Evolutionary conservation across 2,329 filamentous ascomycete genomes (phyloP).

Genomic region (Sphaerulina musiva): DNA sequence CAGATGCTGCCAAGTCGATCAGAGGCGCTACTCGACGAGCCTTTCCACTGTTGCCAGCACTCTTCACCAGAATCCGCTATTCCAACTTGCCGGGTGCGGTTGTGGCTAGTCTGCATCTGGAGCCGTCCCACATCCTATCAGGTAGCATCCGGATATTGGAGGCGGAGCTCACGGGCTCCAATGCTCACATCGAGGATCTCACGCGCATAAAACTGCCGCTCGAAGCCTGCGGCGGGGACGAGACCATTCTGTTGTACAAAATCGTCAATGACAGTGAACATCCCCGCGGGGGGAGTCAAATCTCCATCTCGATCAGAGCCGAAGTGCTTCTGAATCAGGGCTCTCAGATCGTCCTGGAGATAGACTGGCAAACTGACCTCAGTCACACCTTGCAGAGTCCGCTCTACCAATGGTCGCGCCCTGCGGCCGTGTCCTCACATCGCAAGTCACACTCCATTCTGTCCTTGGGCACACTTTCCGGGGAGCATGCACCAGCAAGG

Average conservation of each 20-base stretch:
- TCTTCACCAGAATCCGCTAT: slow-evolving; percentile 68
- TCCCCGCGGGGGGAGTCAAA: slow-evolving; percentile 1
- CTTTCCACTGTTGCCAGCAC: slow-evolving; percentile 59
- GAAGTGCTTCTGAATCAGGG: slow-evolving; percentile 21
- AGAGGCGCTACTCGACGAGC: slow-evolving; percentile 57
- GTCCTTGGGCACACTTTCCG: slow-evolving; percentile 7
- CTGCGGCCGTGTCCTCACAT: slow-evolving; percentile 17
- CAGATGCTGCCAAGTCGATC: slow-evolving; percentile 58
- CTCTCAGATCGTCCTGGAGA: slow-evolving; percentile 21
- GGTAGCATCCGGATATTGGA: slow-evolving; percentile 50
- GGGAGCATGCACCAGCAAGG: slow-evolving; percentile 2
- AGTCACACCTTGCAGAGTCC: slow-evolving; percentile 14
- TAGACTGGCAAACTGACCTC: slow-evolving; percentile 25
- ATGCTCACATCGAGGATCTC: slow-evolving; percentile 49
- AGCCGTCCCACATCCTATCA: slow-evolving; percentile 25
- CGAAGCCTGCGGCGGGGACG: slow-evolving; percentile 56
- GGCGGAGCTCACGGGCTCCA: slow-evolving; percentile 52
- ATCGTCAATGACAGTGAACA: slow-evolving; percentile 5
- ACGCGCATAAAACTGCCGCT: slow-evolving; percentile 20
- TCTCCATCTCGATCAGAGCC: slow-evolving; percentile 20
- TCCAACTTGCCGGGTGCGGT: slow-evolving; percentile 49
- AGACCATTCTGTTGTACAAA: slow-evolving; percentile 66
- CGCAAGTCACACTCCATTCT: slow-evolving; percentile 12
- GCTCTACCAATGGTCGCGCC: slow-evolving; percentile 27
- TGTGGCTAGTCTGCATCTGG: slow-evolving; percentile 29